Base-by-base conservation (phyloP, 257 asterid genomes). In the Salvia rosmarinus region DNA sequence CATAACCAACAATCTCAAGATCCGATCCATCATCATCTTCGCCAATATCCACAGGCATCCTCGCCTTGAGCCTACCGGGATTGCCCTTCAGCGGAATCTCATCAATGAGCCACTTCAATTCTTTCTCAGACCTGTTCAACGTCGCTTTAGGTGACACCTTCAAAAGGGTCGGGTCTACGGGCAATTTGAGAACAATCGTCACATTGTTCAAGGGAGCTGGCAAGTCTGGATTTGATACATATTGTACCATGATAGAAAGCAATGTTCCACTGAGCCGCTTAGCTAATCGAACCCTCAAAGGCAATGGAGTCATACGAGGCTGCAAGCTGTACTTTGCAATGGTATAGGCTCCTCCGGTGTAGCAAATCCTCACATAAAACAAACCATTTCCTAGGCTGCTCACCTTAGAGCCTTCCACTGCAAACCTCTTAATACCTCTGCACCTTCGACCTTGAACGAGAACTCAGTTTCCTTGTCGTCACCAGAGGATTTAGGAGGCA, bases 131-230 rank as follows among this genome's bases (percentile, higher is more conserved):
- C 85, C 98, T 88, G 74, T 94, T 90, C 88, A 90, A 75, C 75
- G 89, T 86, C 20, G 96, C 98, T 73, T 90, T 94, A 9, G 98
- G 98, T 4, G 97, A 87, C 62, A 89, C 97, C 74, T 89, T 82
- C 67, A 94, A 67, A 52, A 94, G 74, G 19, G 92, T 80, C 35
- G 97, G 98, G 71, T 94, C 97, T 56, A 88, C 96, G 0, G 97
- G 98, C 67, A 94, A 70, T 71, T 90, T 94, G 68, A 94, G 76
- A 78, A 87, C 85, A 81, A 94, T 80, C 0, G 92, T 86, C 70
- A 94, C 96, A 59, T 90, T 75, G 39, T 58, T 87, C 81, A 94
- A 83, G 8, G 98, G 97, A 17, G 75, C 84, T 1, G 90, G 85
- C 77, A 89, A 79, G 65, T 87, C 91, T 2, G 97, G 96, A 72